Evolutionary conservation across 768 basidiomycete species (phyloP).

Genomic region (Myochromella boudieri): DNA sequence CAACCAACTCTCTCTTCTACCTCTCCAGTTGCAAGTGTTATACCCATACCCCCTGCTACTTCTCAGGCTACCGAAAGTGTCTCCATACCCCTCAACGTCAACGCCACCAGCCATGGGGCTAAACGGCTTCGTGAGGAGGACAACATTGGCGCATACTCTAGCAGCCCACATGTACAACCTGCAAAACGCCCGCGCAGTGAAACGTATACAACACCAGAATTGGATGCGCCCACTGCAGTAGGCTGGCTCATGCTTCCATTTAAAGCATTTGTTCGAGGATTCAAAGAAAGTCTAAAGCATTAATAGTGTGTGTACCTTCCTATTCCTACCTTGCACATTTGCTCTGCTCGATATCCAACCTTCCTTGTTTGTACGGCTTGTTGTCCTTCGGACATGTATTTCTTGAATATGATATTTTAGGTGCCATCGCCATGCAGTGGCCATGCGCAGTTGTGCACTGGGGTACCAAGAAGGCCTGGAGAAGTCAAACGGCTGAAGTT

Average conservation of each 20-base stretch:
- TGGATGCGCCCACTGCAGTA: constrained; percentile 45
- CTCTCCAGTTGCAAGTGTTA: constrained; percentile 34
- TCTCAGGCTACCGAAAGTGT: constrained; percentile 18
- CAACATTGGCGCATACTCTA: constrained; percentile 20
- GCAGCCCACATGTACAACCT: constrained; percentile 39
- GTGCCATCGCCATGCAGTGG: constrained; percentile 8
- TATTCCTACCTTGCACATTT: not conserved
- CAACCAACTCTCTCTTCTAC: constrained; percentile 28
- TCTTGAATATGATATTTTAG: constrained; percentile 9
- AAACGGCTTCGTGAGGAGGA: constrained; percentile 53
- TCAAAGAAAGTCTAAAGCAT: constrained; percentile 54
- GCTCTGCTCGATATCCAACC: not conserved
- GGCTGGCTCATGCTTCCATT: constrained; percentile 66
- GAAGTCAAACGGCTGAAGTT: not conserved
- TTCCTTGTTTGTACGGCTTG: not conserved
- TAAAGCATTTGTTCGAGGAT: constrained; percentile 64
- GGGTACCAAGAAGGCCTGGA: not conserved
- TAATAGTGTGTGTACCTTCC: constrained; percentile 14
- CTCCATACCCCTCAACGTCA: too few relatives aligned
- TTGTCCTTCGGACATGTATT: constrained; percentile 7
- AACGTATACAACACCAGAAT: constrained; percentile 40
- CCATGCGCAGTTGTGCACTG: constrained; percentile 2
- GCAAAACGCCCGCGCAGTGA: constrained; percentile 53
- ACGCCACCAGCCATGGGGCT: too few relatives aligned
- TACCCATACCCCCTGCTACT: constrained; percentile 29